Evolutionary conservation across 2,329 filamentous ascomycete species (phyloP).

Genomic region (Torrubiellomyces zombiae): DNA sequence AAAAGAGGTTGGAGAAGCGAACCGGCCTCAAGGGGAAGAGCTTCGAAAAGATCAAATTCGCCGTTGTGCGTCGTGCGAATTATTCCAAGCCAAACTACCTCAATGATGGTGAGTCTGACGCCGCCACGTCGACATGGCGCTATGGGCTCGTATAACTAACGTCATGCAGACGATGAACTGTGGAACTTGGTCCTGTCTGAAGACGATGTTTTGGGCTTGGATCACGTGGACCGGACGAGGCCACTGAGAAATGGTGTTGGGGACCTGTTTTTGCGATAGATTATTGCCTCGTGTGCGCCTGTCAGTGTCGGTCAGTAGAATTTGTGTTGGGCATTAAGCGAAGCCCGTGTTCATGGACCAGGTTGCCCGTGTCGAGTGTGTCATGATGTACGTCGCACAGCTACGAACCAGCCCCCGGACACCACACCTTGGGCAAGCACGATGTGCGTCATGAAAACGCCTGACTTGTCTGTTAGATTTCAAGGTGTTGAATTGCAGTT

Average conservation of each 20-base stretch:
- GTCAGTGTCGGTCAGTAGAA: not conserved
- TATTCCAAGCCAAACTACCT: conserved; percentile 72
- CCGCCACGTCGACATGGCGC: not conserved
- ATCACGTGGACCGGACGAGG: conserved; percentile 47
- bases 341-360: too few relatives aligned
- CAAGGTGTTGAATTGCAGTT: too few relatives aligned
- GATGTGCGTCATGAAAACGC: too few relatives aligned
- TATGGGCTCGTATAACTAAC: conserved; percentile 1
- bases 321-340: not conserved
- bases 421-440: too few relatives aligned
- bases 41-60: conserved; percentile 97
- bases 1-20: conserved; percentile 81
- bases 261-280: conserved; percentile 42
- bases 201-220: conserved; percentile 47
- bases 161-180: conserved; percentile 36
- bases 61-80: conserved; percentile 52
- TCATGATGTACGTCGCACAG: too few relatives aligned
- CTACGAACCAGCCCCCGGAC: too few relatives aligned
- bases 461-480: too few relatives aligned
- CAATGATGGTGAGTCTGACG: conserved; percentile 55
- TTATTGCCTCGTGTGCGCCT: too few relatives aligned
- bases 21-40: conserved; percentile 95
- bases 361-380: too few relatives aligned
- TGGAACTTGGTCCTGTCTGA: conserved; percentile 33
- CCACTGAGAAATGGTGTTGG: conserved; percentile 40